Percentiles rank a stretch among this genome's conserved stretches.
Conservation (phyloP, 2,329 filamentous ascomycete genomes). For the Hypoxylon rubiginosum region DNA sequence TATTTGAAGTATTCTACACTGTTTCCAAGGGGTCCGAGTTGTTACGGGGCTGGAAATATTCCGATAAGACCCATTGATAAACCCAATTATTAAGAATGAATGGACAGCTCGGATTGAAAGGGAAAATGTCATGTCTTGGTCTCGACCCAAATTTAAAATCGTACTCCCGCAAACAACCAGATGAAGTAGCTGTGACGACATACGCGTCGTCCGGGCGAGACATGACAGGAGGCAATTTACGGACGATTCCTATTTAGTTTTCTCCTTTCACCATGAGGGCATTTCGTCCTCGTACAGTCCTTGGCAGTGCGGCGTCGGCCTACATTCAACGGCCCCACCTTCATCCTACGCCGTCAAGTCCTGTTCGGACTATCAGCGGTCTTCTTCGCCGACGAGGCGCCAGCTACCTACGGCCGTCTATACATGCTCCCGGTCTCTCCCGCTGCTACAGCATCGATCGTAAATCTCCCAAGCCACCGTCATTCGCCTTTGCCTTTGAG, state of each 20-base stretch:
- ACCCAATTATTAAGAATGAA: conserved; percentile 21
- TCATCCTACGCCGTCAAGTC: conserved; percentile 12
- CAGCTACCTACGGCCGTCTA: conserved; percentile 3
- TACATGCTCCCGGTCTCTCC: neutral
- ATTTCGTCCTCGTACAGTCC: conserved; percentile 23
- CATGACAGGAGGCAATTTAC: conserved; percentile 28
- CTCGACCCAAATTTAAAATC: conserved; percentile 3
- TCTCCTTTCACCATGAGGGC: conserved; percentile 29
- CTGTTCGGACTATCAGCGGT: conserved; percentile 11
- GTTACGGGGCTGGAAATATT: conserved; percentile 24
- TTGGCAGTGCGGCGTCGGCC: conserved; percentile 22
- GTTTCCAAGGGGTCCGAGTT: neutral
- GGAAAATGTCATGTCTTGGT: neutral
- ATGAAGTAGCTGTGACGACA: conserved; percentile 24
- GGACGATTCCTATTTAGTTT: neutral
- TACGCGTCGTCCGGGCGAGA: conserved; percentile 12
- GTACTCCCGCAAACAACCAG: conserved; percentile 9
- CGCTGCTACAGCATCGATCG: conserved; percentile 22
- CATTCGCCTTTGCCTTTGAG: conserved; percentile 55
- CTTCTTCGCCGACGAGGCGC: conserved; percentile 10
- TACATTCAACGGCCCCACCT: conserved; percentile 25
- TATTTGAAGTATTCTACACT: neutral
- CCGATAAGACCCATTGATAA: conserved; percentile 40
- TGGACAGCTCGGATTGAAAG: conserved; percentile 7
- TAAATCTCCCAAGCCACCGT: conserved; percentile 33